Percentiles rank a stretch among this genome's conserved stretches.
These are phyloP conservation scores for Phoenix roebelenii DNA, from an alignment of 176 grass and related monocot genomes.

Conservation along the genomic window DNA sequence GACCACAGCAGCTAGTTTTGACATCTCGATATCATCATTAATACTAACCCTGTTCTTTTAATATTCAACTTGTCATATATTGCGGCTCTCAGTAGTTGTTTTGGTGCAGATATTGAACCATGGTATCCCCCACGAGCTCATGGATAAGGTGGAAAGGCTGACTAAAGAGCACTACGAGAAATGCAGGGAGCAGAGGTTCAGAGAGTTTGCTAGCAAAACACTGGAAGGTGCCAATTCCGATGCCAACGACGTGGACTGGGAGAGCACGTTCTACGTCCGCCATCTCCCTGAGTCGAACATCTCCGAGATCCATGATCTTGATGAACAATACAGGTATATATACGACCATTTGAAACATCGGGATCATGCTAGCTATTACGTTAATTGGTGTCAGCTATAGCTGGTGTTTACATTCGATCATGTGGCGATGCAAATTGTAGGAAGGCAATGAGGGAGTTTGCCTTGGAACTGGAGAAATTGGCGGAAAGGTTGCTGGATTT, in stretches of 20 bases:
- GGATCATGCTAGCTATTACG: no score
- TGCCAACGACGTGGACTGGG: conserved; percentile 62
- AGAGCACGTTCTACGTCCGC: conserved; percentile 87
- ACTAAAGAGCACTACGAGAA: conserved; percentile 80
- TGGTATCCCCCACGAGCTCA: conserved; percentile 61
- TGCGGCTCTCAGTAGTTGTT: no score
- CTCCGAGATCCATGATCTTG: conserved; percentile 45
- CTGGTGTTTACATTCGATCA: no score
- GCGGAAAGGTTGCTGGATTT: conserved; percentile 65
- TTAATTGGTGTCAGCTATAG: not conserved
- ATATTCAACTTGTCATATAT: no score
- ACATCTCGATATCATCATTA: no score
- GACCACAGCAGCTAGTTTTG: no score
- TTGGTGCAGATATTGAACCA: conserved; percentile 52
- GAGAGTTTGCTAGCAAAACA: conserved; percentile 58
- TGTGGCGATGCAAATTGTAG: conserved; percentile 7
- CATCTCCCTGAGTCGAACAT: conserved; percentile 75
- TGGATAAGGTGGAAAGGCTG: conserved; percentile 82
- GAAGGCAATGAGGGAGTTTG: conserved; percentile 54
- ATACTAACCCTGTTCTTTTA: no score
- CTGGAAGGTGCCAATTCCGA: conserved; percentile 23
- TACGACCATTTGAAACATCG: not conserved
- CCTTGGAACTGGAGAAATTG: conserved; percentile 56
- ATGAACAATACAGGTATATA: conserved; percentile 38
- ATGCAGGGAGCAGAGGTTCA: conserved; percentile 53